Percentiles rank a stretch among this genome's conserved stretches.
These are phyloP conservation scores for Seiridium unicorne DNA, from an alignment of 2,329 filamentous ascomycete species.

Conservation along the genomic window DNA sequence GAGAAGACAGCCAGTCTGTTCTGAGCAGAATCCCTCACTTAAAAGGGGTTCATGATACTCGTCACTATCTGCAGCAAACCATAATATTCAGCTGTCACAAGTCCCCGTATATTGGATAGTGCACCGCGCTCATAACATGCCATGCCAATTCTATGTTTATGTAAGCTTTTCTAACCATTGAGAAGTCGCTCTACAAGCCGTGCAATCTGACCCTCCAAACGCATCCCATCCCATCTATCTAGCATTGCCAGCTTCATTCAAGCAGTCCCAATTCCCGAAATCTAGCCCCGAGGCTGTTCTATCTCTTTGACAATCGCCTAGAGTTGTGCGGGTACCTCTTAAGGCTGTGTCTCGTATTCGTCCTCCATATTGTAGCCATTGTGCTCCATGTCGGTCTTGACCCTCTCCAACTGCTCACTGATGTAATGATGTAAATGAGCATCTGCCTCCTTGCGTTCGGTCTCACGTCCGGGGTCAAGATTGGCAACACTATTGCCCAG, in stretches of 20 bases:
- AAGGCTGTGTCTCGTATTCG: slow-evolving; percentile 30
- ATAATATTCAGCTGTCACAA: not conserved
- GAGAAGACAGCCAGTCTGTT: no score
- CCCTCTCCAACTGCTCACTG: slow-evolving; percentile 72
- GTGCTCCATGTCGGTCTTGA: slow-evolving; percentile 54
- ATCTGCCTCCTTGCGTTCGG: slow-evolving; percentile 55
- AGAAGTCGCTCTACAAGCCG: slow-evolving; percentile 10
- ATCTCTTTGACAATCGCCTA: not conserved
- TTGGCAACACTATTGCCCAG: slow-evolving; percentile 44
- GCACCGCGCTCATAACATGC: not conserved
- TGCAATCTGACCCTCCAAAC: not conserved
- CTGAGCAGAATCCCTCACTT: no score
- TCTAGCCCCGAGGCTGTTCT: slow-evolving; percentile 8
- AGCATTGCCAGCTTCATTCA: not conserved
- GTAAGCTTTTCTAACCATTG: not conserved
- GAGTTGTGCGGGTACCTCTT: not conserved
- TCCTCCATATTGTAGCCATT: slow-evolving; percentile 24
- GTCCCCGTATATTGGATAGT: not conserved
- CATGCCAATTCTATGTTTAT: not conserved
- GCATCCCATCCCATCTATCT: not conserved
- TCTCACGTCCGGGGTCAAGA: slow-evolving; percentile 49
- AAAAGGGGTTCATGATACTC: no score
- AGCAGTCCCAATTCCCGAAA: not conserved
- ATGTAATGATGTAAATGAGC: slow-evolving; percentile 80
- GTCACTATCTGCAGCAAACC: not conserved